phyloP scores from a whole-genome alignment of 2,329 filamentous ascomycete species.

The Paraphaeosphaeria minitans region DNA sequence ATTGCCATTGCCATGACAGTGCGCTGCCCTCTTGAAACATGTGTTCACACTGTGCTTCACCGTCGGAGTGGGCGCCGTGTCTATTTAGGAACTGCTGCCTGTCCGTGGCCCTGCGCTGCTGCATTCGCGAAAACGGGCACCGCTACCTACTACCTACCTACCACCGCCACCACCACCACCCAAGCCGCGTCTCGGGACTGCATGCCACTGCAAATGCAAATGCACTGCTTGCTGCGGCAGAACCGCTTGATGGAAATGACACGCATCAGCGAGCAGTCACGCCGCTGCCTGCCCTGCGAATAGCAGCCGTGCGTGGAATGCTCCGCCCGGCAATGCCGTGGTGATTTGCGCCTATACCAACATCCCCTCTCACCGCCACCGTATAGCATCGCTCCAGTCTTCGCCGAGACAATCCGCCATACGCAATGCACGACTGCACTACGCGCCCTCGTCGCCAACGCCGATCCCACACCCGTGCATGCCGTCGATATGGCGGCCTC shows the following conservation, averaged over 20 bases:
- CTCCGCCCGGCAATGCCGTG: slow-evolving; percentile 14
- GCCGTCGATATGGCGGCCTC: slow-evolving; percentile 21
- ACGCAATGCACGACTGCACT: slow-evolving; percentile 8
- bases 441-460: no score
- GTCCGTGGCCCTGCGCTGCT: slow-evolving; percentile 1
- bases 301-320: slow-evolving; percentile 13
- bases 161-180: slow-evolving; percentile 2
- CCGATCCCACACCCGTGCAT: slow-evolving; percentile 18
- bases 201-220: background rate
- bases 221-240: slow-evolving; percentile 15
- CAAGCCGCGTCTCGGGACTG: background rate
- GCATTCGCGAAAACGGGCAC: slow-evolving; percentile 2
- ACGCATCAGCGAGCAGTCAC: slow-evolving; percentile 25
- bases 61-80: slow-evolving; percentile 4
- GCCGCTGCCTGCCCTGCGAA: slow-evolving; percentile 20
- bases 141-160: background rate
- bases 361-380: slow-evolving; percentile 22
- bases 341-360: slow-evolving; percentile 23
- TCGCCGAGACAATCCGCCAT: background rate
- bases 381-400: background rate
- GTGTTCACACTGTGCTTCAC: slow-evolving; percentile 8
- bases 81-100: slow-evolving; percentile 4
- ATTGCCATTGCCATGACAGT: background rate
- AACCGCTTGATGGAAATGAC: slow-evolving; percentile 24
- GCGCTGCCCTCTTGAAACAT: slow-evolving; percentile 12